Base-by-base conservation (phyloP, 371 early-diverging fungal genomes). In the Polyrhizophydium stewartii region DNA sequence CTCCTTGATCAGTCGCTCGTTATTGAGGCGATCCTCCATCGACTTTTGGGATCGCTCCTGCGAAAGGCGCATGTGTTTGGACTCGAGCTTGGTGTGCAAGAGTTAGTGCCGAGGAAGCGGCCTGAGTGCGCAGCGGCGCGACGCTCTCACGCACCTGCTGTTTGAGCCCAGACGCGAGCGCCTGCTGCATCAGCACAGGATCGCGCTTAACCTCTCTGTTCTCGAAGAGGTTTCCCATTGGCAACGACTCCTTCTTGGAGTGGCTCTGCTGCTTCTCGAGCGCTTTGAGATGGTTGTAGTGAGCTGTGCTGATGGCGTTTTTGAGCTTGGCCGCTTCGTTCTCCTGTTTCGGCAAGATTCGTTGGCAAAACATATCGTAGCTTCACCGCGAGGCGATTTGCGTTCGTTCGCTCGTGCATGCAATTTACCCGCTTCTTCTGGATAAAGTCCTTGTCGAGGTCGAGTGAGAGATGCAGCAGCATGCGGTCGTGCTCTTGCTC, bases 401-500 rank as follows among this genome's bases (percentile, higher is more conserved):
- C 51, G 51, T 51, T 25, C 10, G n/a, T 51, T 51, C 13, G 30
- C 13, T 43, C 28, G 27, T 19, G 2, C 27, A 28, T 25, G 21
- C 28, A 19, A 22, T n/a, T n/a, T 55, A 65, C 72, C 58, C 66
- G 66, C 13, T 58, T 65, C 30, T 53, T 50, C 17, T 41, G 31
- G 30, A 73, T 17, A 57, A 52, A 71, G 32, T 73, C 76, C 19
- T 60, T 50, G 53, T 76, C 76, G 24, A 65, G 55, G 22, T 66
- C 69, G 24, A 76, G 52, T 16, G 72, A 71, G 25, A 71, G 40
- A 21, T 65, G 62, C 62, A 76, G 62, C 52, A 71, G 61, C 62
- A 73, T 55, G 24, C 65, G 59, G 61, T 76, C 76, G 25, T 71
- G 64, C 58, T 69, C 70, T 43, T 73, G 74, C 41, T 76, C 76